Conservation (phyloP, 2,329 filamentous ascomycete species). For the Apiospora saccharicola region DNA sequence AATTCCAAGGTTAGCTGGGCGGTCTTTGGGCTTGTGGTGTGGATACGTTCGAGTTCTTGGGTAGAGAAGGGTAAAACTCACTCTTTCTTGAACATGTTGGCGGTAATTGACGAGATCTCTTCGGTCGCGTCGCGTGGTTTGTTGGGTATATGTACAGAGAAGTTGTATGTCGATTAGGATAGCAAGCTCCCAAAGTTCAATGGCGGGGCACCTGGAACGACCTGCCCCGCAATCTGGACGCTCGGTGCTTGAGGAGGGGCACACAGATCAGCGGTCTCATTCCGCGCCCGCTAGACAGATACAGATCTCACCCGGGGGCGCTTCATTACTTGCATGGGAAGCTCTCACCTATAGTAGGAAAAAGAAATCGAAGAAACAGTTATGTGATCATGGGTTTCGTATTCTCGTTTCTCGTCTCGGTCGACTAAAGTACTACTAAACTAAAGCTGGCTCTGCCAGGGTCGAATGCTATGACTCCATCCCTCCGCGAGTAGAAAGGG, state of each 20-base stretch:
- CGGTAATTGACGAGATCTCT: conserved; percentile 27
- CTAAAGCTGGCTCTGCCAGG: conserved; percentile 16
- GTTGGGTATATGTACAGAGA: conserved; percentile 16
- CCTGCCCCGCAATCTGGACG: conserved; percentile 9
- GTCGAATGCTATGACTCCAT: conserved; percentile 13
- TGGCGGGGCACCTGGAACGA: conserved; percentile 14
- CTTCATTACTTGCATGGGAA: not conserved
- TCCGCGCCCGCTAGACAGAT: conserved; percentile 3
- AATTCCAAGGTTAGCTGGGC: conserved; percentile 20
- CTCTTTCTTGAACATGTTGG: conserved; percentile 93
- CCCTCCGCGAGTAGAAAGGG: not conserved
- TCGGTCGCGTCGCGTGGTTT: conserved; percentile 19
- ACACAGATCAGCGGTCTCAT: not conserved
- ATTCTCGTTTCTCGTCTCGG: conserved; percentile 26
- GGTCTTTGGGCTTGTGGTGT: conserved; percentile 18
- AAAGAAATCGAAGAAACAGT: not conserved
- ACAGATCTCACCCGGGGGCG: not conserved
- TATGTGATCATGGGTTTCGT: conserved; percentile 12
- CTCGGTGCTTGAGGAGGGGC: not conserved
- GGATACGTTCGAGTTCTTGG: not conserved
- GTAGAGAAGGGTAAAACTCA: conserved; percentile 50
- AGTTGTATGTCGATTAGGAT: conserved; percentile 8
- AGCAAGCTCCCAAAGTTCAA: conserved; percentile 16
- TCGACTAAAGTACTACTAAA: conserved; percentile 26
- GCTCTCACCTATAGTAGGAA: not conserved